These are phyloP conservation scores for Tuber calosporum DNA, from an alignment of 495 filamentous ascomycete genomes.

Conservation along the genomic window DNA sequence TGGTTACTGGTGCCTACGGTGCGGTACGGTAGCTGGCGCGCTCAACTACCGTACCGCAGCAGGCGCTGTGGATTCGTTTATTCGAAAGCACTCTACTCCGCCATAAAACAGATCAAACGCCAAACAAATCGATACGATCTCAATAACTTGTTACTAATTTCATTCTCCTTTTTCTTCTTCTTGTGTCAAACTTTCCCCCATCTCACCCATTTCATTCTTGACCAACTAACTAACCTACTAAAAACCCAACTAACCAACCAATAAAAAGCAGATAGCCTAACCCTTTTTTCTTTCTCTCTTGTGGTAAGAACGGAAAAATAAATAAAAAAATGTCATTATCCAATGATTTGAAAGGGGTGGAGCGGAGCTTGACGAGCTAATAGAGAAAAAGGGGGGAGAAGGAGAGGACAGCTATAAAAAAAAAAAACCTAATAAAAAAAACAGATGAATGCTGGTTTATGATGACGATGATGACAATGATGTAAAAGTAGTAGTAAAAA, in stretches of 20 bases:
- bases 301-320: not conserved
- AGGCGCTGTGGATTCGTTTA: too few species aligned
- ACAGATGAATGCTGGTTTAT: not conserved
- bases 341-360: not conserved
- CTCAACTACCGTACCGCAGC: too few species aligned
- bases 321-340: not conserved
- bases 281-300: not conserved
- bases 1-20: too few species aligned
- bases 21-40: too few species aligned
- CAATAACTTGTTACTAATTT: not conserved
- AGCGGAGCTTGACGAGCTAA: not conserved
- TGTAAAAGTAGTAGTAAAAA: not conserved
- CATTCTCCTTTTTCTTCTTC: not conserved
- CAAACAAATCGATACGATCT: not conserved
- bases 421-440: not conserved
- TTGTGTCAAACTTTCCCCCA: not conserved
- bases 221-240: not conserved
- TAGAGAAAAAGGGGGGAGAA: not conserved
- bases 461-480: not conserved
- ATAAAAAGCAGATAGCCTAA: conserved; percentile 2
- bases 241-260: not conserved
- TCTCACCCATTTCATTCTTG: not conserved
- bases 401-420: not conserved
- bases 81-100: too few species aligned
- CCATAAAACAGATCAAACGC: not conserved